phyloP scores from a whole-genome alignment of 345 rosid species.

The Eucalyptus virginea region DNA sequence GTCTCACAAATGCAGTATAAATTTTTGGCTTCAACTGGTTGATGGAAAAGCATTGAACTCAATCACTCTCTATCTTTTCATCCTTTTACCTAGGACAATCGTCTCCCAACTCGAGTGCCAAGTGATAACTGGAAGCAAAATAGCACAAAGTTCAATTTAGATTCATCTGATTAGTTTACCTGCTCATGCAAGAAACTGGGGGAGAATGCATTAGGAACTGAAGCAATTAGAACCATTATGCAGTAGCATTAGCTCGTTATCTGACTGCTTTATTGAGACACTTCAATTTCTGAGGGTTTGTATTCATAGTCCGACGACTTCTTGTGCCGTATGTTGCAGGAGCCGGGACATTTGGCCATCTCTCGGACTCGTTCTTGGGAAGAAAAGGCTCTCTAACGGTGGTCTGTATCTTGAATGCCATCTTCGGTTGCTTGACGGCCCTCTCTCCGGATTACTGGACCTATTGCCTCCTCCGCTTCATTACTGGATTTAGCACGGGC shows the following conservation, averaged over 20 bases:
- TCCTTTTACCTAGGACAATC: not conserved
- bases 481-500: constrained; percentile 90
- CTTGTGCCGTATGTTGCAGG: constrained; percentile 21
- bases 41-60: not conserved
- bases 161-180: not conserved
- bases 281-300: not conserved
- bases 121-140: not conserved
- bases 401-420: constrained; percentile 61
- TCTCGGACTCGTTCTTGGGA: constrained; percentile 82
- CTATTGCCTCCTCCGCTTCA: constrained; percentile 54
- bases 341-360: constrained; percentile 89
- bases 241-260: not conserved
- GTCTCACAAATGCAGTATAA: not conserved
- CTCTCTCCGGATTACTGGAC: constrained; percentile 56
- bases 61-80: not conserved
- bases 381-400: constrained; percentile 82
- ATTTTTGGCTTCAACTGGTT: not conserved
- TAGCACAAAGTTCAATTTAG: not conserved
- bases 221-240: not conserved
- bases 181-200: not conserved
- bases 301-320: not conserved
- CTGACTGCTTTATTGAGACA: not conserved
- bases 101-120: not conserved
- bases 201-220: not conserved
- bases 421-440: constrained; percentile 71